Base-by-base conservation (phyloP, 768 basidiomycete genomes). In the Amylocystis lapponica region DNA sequence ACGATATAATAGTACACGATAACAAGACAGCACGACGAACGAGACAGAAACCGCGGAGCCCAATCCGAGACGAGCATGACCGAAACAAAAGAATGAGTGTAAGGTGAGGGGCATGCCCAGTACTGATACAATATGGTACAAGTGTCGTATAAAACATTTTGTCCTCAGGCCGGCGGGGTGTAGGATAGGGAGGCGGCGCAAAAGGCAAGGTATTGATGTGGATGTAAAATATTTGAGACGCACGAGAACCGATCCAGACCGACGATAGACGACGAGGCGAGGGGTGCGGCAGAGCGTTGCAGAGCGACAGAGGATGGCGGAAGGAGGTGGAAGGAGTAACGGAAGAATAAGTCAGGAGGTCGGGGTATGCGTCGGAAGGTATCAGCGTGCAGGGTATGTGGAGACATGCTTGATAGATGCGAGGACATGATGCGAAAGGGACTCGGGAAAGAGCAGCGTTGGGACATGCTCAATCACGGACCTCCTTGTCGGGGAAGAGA, bases 401-500 rank as follows among this genome's bases (percentile, higher is more conserved):
- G 13, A 36, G 26, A 34, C 11, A 7, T 6, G 39, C 8, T 5
- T 12, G 13, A 19, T n/a, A 19, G 40, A 12, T 17, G n/a, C 13
- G 17, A 20, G 4, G 41, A 40, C 20, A 26, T n/a, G 29, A 40
- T 23, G 39, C 37, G 27, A 30, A 9, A 9, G 17, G 23, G 35
- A 22, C n/a, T n/a, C n/a, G n/a, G 4, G 16, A 36, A 19, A 20
- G 19, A 20, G 35, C 19, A 36, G 16, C 8, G 20, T 6, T 8
- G 14, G 22, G 39, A 11, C 10, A 5, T 25, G 19, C 4, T 12
- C 6, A 3, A 13, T 40, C 22, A 17, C 25, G 25, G 10, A 6
- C 39, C 5, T 40, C 39, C 52, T 69, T 73, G 48, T 66, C 72
- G 16, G 76, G 70, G 59, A 88, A 89, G 41, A 81, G 66, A 67